These are phyloP conservation scores for Fagus sylvatica DNA, from an alignment of 306 rosid species.

Conservation along the genomic window DNA sequence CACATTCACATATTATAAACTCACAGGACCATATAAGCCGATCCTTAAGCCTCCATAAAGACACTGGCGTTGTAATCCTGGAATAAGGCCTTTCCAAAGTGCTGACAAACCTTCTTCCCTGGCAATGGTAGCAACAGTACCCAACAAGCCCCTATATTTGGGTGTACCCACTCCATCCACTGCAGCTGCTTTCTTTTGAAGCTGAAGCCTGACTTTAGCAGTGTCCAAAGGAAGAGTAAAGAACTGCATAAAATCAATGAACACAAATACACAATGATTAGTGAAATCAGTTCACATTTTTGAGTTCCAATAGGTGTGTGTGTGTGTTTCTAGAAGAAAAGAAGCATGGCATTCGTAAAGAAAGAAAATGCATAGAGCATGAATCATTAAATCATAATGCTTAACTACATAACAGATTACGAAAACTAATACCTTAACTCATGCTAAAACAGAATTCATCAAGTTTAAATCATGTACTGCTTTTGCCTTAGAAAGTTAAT, in stretches of 20 bases:
- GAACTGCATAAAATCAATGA: conserved; percentile 47
- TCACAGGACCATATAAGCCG: conserved; percentile 95
- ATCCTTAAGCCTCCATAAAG: conserved; percentile 96
- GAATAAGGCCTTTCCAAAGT: conserved; percentile 90
- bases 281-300: conserved; percentile 11
- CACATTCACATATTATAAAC: conserved; percentile 43
- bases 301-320: not conserved
- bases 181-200: conserved; percentile 62
- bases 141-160: conserved; percentile 75
- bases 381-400: not conserved
- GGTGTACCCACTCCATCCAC: conserved; percentile 52
- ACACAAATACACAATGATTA: conserved; percentile 21
- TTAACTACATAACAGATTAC: not conserved
- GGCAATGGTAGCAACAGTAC: conserved; percentile 75
- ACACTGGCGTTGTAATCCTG: conserved; percentile 95
- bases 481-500: not conserved
- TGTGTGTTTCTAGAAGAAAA: not conserved
- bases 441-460: not conserved
- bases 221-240: conserved; percentile 95
- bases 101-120: conserved; percentile 90
- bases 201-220: conserved; percentile 98
- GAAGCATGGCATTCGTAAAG: not conserved
- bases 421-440: not conserved
- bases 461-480: not conserved
- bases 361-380: not conserved